Evolutionary conservation across 176 grass and related monocot genomes (phyloP).

Genomic region (Alloteropsis semialata): DNA sequence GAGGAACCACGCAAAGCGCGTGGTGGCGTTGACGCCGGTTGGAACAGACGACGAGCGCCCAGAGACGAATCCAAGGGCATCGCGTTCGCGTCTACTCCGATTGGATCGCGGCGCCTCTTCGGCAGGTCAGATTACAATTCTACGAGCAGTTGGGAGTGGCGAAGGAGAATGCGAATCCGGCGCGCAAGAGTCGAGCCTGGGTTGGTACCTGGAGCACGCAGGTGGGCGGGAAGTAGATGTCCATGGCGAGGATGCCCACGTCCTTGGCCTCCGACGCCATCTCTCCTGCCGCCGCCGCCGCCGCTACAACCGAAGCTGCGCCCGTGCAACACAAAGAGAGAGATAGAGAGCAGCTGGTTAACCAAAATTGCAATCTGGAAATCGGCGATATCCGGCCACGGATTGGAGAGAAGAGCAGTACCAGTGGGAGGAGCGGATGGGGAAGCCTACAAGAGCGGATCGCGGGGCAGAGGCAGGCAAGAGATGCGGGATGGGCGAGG

Average conservation of each 20-base stretch:
- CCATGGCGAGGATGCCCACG: conserved; percentile 90
- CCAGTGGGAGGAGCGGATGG: neutral
- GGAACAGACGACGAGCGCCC: neutral
- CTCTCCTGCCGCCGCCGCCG: conserved; percentile 3
- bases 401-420: neutral
- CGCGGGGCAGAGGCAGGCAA: too few relatives aligned
- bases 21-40: neutral
- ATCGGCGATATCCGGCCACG: neutral
- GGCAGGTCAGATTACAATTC: too few relatives aligned
- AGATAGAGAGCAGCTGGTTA: neutral
- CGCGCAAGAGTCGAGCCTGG: neutral
- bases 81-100: too few relatives aligned
- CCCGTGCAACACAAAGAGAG: neutral
- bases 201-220: conserved; percentile 67
- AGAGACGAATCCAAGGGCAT: neutral
- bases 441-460: neutral
- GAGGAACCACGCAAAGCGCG: neutral
- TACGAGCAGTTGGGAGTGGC: neutral
- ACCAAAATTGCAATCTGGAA: neutral
- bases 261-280: conserved; percentile 52
- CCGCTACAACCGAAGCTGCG: neutral
- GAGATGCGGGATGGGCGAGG: neutral
- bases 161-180: neutral
- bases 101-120: too few relatives aligned
- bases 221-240: conserved; percentile 90